phyloP scores from a whole-genome alignment of 768 basidiomycete genomes.

The Glaciozyma martinii region DNA sequence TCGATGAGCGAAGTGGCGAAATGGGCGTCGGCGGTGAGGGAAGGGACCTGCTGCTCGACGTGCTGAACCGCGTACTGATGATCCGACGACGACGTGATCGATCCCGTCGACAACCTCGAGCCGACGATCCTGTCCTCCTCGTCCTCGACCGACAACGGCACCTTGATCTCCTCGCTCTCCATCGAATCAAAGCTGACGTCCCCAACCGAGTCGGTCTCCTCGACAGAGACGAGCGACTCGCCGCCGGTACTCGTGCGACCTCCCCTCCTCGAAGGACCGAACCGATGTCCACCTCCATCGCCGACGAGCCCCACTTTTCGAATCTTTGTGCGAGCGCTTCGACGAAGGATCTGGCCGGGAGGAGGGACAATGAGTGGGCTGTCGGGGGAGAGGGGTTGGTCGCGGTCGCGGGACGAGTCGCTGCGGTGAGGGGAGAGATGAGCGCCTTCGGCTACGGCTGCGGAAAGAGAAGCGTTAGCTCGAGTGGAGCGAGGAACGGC shows the following conservation, averaged over 20 bases:
- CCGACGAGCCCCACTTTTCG: constrained; percentile 69
- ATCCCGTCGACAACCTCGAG: neutral
- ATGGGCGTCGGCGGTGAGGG: neutral
- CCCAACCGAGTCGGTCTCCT: neutral
- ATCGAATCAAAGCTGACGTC: neutral
- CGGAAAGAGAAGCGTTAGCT: neutral
- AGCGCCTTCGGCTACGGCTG: constrained; percentile 46
- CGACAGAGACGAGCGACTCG: neutral
- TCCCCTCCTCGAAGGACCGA: constrained; percentile 50
- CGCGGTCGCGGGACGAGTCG: constrained; percentile 42
- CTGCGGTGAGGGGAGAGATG: constrained; percentile 48
- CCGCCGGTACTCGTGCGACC: neutral
- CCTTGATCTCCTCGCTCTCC: neutral
- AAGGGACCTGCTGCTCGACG: neutral
- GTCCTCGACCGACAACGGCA: constrained; percentile 5
- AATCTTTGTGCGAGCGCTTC: constrained; percentile 89
- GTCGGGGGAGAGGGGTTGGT: constrained; percentile 61
- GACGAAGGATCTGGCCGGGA: constrained; percentile 78
- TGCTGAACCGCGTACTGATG: neutral
- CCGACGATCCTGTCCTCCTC: constrained; percentile 10
- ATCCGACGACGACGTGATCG: neutral
- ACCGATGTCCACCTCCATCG: constrained; percentile 76
- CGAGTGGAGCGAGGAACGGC: neutral
- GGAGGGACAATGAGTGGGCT: constrained; percentile 72
- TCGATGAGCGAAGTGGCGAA: neutral